Base-by-base conservation (phyloP, 2,329 filamentous ascomycete genomes). In the Pyrenophora teres region DNA sequence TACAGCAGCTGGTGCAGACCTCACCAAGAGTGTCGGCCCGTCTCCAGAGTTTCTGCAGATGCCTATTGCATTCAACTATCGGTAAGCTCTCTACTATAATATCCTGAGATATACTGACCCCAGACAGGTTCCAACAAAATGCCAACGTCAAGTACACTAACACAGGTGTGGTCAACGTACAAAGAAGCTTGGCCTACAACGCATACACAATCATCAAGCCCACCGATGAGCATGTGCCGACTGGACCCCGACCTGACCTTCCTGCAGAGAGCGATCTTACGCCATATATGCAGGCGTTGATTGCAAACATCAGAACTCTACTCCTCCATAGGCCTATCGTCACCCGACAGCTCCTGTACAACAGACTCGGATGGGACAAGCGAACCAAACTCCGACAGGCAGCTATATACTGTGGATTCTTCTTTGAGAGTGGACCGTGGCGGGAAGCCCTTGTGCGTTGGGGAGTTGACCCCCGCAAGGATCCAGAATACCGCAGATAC, bases 361-460 rank as follows among this genome's bases (percentile, higher is more conserved):
- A 96, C 73, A 81, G 83, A 45, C 79, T 97, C 25, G 74, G 75
- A 30, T 74, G 76, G 56, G 77, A 80, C 41, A 79, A 80, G 52
- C 78, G 80, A 21, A 78, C 80, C 46, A 74, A 78, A 15, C 76
- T 96, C 54, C 88, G 90, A 64, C 83, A 88, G 67, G 89, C 89
- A 40, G 83, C 92, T 45, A 88, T 91, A 57, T 93, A 94, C 64
- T 86, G 90, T 4, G 92, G 89, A 7, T 99, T 96, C 75, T 90
- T 92, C 74, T 97, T 97, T 80, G 88, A 89, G 52, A 91, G 89
- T 18, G 94, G 94, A 0, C 92, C 94, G 0, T 99, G 91, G 88
- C 84, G 91, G 57, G 92, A 97, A 71, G 87, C 89, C 3, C 85
- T 97, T 46, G 85, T 97, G 57, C 86, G 83, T 40, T 94, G 92